Percentiles rank a stretch among this genome's conserved stretches.
These are phyloP conservation scores for Chaetomiaceae sp. DNA, from an alignment of 2,329 filamentous ascomycete genomes.

Conservation along the genomic window DNA sequence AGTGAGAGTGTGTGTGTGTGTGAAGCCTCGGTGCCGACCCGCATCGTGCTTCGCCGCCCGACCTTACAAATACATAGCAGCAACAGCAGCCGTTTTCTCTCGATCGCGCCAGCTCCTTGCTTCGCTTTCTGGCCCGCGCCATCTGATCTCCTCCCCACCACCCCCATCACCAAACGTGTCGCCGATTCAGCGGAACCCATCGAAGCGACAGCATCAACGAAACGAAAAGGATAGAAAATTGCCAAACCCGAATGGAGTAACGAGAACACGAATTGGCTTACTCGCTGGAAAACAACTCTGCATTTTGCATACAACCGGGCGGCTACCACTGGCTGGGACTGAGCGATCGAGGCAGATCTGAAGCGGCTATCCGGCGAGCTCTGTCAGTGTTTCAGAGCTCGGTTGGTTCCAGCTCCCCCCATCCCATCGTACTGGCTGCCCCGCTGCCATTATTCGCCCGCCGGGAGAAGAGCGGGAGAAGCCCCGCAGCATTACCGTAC, in stretches of 20 bases:
- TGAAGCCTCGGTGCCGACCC: not conserved
- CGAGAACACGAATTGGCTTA: not conserved
- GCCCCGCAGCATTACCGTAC: too few species aligned
- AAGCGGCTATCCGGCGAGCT: not conserved
- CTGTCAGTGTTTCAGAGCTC: not conserved
- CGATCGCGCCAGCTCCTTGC: not conserved
- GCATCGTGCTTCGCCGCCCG: not conserved
- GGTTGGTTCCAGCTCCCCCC: not conserved
- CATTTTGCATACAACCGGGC: constrained; percentile 1
- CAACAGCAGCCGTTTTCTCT: not conserved
- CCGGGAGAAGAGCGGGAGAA: too few species aligned
- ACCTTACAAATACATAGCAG: not conserved
- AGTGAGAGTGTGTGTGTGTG: too few species aligned
- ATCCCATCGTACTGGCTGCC: not conserved
- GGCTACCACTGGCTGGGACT: not conserved
- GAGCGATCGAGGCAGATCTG: not conserved
- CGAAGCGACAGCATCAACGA: not conserved
- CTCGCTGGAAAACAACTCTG: not conserved
- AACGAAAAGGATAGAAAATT: not conserved
- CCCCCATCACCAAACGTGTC: too few species aligned
- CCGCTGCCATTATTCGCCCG: constrained; percentile 3
- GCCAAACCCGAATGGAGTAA: not conserved
- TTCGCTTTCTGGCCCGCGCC: not conserved
- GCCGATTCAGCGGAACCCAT: too few species aligned
- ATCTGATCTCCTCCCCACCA: constrained; percentile 1